Percentiles rank a stretch among this genome's conserved stretches.
phyloP scores from a whole-genome alignment of 1,139 yeast species.

The Candida buenavistaensis region DNA sequence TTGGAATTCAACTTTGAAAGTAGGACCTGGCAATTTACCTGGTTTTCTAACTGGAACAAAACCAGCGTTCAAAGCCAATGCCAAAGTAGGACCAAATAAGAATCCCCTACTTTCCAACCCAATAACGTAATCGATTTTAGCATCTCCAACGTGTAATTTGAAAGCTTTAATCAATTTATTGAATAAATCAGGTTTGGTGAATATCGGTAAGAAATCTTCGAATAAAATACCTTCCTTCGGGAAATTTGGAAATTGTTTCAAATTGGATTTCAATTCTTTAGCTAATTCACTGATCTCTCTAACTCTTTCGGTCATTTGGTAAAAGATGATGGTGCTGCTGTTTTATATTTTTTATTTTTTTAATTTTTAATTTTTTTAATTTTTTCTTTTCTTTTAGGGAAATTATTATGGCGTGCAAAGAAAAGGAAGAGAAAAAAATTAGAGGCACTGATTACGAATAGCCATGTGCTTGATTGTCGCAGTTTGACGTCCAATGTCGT shows the following conservation, averaged over 20 bases:
- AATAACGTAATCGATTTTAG: slow-evolving; percentile 81
- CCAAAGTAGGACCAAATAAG: slow-evolving; percentile 92
- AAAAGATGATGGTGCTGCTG: too few relatives aligned
- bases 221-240: slow-evolving; percentile 91
- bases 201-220: slow-evolving; percentile 94
- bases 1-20: slow-evolving; percentile 67
- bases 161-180: slow-evolving; percentile 80
- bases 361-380: too few relatives aligned
- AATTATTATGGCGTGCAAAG: too few relatives aligned
- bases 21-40: slow-evolving; percentile 92
- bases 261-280: slow-evolving; percentile 59
- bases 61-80: slow-evolving; percentile 84
- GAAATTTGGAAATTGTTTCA: slow-evolving; percentile 88
- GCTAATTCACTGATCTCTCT: slow-evolving; percentile 47
- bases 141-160: slow-evolving; percentile 66
- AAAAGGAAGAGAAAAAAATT: too few relatives aligned
- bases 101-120: slow-evolving; percentile 98
- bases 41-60: slow-evolving; percentile 94
- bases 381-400: too few relatives aligned
- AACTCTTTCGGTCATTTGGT: slow-evolving; percentile 12
- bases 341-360: too few relatives aligned
- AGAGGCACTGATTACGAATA: too few relatives aligned
- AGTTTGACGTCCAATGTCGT: too few relatives aligned
- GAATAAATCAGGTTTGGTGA: slow-evolving; percentile 78
- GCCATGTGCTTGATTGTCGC: too few relatives aligned